These are phyloP conservation scores for Sporopachydermia cereana DNA, from an alignment of 1,139 yeast species.

Conservation along the genomic window DNA sequence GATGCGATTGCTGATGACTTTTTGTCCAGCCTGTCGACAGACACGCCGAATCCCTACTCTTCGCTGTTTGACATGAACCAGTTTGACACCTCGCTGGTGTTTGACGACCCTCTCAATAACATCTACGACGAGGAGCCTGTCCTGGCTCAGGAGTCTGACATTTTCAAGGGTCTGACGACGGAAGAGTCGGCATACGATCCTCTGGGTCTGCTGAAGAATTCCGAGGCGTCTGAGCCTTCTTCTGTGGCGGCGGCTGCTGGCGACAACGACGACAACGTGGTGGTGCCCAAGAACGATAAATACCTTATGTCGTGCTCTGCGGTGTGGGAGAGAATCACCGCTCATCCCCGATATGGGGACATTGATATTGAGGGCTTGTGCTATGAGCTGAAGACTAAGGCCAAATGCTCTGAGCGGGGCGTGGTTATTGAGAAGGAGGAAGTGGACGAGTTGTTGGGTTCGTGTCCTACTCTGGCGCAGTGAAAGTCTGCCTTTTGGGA, in stretches of 20 bases:
- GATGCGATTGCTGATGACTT: not conserved
- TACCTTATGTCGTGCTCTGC: constrained; percentile 68
- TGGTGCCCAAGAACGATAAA: constrained; percentile 24
- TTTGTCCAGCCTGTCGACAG: constrained; percentile 1
- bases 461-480: not conserved
- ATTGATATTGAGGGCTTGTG: constrained; percentile 91
- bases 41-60: constrained; percentile 12
- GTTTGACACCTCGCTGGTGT: constrained; percentile 32
- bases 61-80: constrained; percentile 34
- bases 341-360: constrained; percentile 89
- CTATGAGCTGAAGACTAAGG: constrained; percentile 75
- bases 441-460: constrained; percentile 46
- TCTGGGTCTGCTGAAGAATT: constrained; percentile 20
- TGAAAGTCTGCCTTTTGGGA: too few species aligned
- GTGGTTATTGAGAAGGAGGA: constrained; percentile 75
- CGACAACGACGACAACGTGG: constrained; percentile 22
- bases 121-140: constrained; percentile 7
- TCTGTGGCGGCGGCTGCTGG: constrained; percentile 10
- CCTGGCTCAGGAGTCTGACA: constrained; percentile 7
- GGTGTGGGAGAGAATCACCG: constrained; percentile 90
- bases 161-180: constrained; percentile 21
- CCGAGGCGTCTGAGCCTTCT: constrained; percentile 8
- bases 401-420: constrained; percentile 91
- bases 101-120: constrained; percentile 9
- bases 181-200: constrained; percentile 69